Evolutionary conservation across 106 monocot genomes (phyloP), one percentile per base, ranked within the genome.

Genomic region (Alisma plantagoaquatica): DNA sequence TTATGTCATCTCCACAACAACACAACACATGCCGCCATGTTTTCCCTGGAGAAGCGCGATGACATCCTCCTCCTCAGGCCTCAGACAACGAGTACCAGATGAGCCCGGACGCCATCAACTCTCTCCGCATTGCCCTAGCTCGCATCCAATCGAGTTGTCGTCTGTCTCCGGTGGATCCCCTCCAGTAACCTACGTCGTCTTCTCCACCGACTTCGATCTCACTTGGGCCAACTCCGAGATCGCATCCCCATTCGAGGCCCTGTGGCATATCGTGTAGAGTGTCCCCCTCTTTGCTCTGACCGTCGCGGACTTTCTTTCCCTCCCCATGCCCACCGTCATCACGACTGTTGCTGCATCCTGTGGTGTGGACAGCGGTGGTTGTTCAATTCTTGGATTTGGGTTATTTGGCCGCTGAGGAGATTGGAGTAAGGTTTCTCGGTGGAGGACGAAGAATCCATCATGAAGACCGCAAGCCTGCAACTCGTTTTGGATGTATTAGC

Each of bases 151-250:
- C 66, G 53, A 55, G 30, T 24, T 23, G 18, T 38, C 53, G 33
- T 18, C 30, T 6, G 3, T 50, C 27, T 21, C 33, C 61, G 30
- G 27, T 17, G 49, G 49, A 24, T 14, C 54, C 33, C 86, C 86
- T 26, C 76, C 86, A 30, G 69, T 93, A 30, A 80, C 77, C 46
- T 51, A 56, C 26, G 82, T 73, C 18, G 68, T 75, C 80, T 93
- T 93, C 72, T 87, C 83, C 57, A 90, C 83, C 61, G 89, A 79
- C 28, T 77, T 84, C 57, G 83, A 83, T 55, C 73, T 74, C 23
- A 55, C 64, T 21, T 83, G 83, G 89, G 73, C 72, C 52, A 24
- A 16, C 6, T 23, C 70, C 44, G 49, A 11, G 20, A 31, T 33
- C 26, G 22, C 41, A 16, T 69, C 63, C 31, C 66, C 82, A 19